Base-by-base conservation (phyloP, 1,139 yeast genomes). In the Hansenula sp. region DNA sequence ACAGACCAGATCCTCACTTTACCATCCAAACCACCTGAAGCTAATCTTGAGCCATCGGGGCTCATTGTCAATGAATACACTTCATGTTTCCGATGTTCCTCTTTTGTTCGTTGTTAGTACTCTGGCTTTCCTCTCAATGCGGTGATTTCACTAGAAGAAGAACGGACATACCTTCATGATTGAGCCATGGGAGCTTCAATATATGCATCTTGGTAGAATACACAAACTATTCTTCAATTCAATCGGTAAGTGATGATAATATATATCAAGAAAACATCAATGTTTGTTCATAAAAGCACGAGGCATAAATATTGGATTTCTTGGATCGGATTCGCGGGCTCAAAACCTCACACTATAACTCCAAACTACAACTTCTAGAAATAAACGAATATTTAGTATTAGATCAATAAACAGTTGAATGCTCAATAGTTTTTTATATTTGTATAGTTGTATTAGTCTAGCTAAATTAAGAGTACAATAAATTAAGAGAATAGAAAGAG, bases 11-110 rank as follows among this genome's bases (percentile, higher is more conserved):
- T 84, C 50, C 91, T 77, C 42, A 93, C 89, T 57, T 88, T 89
- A 2, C 98, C 96, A 65, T 93, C 99, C 45, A 91, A 70, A 1
- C 99, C 99, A 15, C 99, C 99, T 1, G 97, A 84, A 1, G 97
- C 99, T 37, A 93, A 64, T 47, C 96, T 69, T 35, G 81, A 66
- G 2, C 96, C 96, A 64, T 89, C 95, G 0, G 87, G 77, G 50
- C 87, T 84, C 12, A 88, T 83, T 43, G 83, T 81, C 10, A 91
- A 78, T 0, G 98, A 81, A 61, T 89, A 93, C 32, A 95, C 85
- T 59, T 91, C 98, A 53, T 83, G 84, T 52, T 77, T 79, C 53
- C 88, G 77, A 52, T 82, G 81, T 55, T 89, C 96, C 61, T 89
- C 97, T 47, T 29, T 15, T 2, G 12, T 5, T 11, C 31, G 15